These are phyloP conservation scores for Eucalyptus polybractea DNA, from an alignment of 345 rosid species.

Conservation along the genomic window DNA sequence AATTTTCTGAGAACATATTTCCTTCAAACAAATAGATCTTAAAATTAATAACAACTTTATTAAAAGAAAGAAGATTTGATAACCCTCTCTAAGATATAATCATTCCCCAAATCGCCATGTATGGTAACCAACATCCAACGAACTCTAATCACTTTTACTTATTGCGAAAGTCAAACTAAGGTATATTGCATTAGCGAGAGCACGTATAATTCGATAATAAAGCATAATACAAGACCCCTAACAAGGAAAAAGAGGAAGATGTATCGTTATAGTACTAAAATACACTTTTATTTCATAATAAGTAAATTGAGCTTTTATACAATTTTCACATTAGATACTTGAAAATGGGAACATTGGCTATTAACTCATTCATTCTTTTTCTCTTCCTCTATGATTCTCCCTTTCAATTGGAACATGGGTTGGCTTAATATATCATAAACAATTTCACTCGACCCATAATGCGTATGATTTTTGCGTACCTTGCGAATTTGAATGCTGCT, in stretches of 20 bases:
- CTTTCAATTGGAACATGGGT: background rate
- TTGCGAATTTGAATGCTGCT: background rate
- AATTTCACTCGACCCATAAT: background rate
- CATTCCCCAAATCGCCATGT: background rate
- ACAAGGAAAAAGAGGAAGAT: background rate
- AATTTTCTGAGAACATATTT: no score
- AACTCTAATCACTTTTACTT: background rate
- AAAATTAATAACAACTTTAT: no score
- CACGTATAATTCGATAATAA: no score
- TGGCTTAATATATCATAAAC: background rate
- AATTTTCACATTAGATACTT: background rate
- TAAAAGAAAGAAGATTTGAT: background rate
- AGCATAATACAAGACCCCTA: background rate
- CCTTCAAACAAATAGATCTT: background rate
- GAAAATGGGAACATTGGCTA: background rate
- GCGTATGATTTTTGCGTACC: background rate
- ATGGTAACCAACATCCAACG: background rate
- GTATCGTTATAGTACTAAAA: background rate
- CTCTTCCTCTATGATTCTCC: background rate
- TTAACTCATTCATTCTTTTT: background rate
- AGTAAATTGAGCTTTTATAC: background rate
- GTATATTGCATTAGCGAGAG: background rate
- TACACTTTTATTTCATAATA: background rate
- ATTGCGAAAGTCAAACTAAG: background rate
- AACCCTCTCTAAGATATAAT: background rate